A percentile compares a stretch with the other conserved stretches of the same genome.
These are phyloP conservation scores for Helotiales sp. DNA, from an alignment of 2,329 filamentous ascomycete genomes.

Conservation along the genomic window DNA sequence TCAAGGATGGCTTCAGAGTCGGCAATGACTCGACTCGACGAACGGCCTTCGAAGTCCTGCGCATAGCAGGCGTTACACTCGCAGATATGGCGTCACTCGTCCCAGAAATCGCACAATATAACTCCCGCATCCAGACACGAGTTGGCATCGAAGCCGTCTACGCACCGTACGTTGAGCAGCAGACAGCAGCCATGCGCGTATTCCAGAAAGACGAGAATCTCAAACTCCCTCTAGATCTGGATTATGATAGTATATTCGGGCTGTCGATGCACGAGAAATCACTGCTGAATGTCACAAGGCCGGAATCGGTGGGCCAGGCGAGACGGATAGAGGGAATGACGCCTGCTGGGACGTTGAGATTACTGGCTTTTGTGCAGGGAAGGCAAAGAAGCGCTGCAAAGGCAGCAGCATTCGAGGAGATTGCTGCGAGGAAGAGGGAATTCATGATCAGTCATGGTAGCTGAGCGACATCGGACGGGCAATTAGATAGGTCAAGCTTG, in stretches of 20 bases:
- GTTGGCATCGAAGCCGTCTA: conserved; percentile 85
- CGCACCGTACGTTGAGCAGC: conserved; percentile 81
- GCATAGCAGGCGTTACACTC: conserved; percentile 64
- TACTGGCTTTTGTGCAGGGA: conserved; percentile 64
- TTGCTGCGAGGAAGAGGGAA: conserved; percentile 26
- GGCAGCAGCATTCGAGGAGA: conserved; percentile 29
- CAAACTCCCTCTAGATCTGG: conserved; percentile 71
- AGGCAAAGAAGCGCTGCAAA: conserved; percentile 28
- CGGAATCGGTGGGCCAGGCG: conserved; percentile 88
- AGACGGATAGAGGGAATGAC: conserved; percentile 82
- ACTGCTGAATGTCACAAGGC: conserved; percentile 70
- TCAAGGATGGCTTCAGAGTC: conserved; percentile 69
- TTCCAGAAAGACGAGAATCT: conserved; percentile 80
- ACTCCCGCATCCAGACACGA: conserved; percentile 65
- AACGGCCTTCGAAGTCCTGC: conserved; percentile 79
- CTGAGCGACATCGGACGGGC: neutral
- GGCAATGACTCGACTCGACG: conserved; percentile 69
- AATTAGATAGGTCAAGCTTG: neutral
- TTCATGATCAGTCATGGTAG: conserved; percentile 17
- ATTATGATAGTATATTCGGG: conserved; percentile 76
- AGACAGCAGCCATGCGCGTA: conserved; percentile 67
- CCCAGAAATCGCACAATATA: conserved; percentile 59
- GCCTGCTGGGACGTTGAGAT: conserved; percentile 61
- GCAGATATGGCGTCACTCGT: conserved; percentile 62
- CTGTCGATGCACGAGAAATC: conserved; percentile 81